A percentile compares a stretch with the other conserved stretches of the same genome.
Evolutionary conservation across 2,329 filamentous ascomycete species (phyloP).

Genomic region (Aureobasidium mangrovei): DNA sequence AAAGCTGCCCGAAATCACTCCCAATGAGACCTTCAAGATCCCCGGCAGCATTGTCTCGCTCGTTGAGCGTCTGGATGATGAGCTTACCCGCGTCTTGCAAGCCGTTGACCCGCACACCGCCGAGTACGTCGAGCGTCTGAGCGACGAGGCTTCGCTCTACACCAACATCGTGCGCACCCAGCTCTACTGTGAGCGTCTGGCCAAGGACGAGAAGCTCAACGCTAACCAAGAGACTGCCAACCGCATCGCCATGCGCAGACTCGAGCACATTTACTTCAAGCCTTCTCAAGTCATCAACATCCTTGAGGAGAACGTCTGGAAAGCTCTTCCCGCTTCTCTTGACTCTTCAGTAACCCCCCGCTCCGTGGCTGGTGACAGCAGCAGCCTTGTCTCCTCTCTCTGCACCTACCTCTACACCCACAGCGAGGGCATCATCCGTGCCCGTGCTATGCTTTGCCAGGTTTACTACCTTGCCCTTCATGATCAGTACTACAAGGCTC

Average conservation of each 20-base stretch:
- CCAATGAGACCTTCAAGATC: slow-evolving; percentile 77
- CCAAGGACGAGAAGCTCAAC: slow-evolving; percentile 60
- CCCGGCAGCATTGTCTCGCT: slow-evolving; percentile 92
- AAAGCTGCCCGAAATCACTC: slow-evolving; percentile 67
- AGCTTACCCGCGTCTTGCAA: slow-evolving; percentile 93
- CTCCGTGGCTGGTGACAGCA: slow-evolving; percentile 56
- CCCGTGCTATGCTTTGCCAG: slow-evolving; percentile 94
- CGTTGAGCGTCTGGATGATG: slow-evolving; percentile 90
- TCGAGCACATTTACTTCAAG: slow-evolving; percentile 99
- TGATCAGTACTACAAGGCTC: slow-evolving; percentile 94
- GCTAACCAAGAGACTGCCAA: slow-evolving; percentile 81
- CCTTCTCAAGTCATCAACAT: slow-evolving; percentile 87
- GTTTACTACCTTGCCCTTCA: slow-evolving; percentile 97
- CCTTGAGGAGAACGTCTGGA: slow-evolving; percentile 91
- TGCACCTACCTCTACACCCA: slow-evolving; percentile 92
- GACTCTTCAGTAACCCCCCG: slow-evolving; percentile 78
- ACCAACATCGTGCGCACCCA: slow-evolving; percentile 82
- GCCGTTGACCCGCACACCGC: slow-evolving; percentile 97
- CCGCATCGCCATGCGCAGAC: slow-evolving; percentile 81
- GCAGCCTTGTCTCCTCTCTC: slow-evolving; percentile 70
- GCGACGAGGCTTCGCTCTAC: slow-evolving; percentile 85
- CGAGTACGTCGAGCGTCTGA: slow-evolving; percentile 92
- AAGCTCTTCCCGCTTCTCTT: slow-evolving; percentile 58
- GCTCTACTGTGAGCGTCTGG: slow-evolving; percentile 78
- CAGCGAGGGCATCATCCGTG: slow-evolving; percentile 92